Percentiles rank a stretch among this genome's conserved stretches.
Conservation (phyloP, 2,329 filamentous ascomycete genomes). For the Hypoxylon rubiginosum region DNA sequence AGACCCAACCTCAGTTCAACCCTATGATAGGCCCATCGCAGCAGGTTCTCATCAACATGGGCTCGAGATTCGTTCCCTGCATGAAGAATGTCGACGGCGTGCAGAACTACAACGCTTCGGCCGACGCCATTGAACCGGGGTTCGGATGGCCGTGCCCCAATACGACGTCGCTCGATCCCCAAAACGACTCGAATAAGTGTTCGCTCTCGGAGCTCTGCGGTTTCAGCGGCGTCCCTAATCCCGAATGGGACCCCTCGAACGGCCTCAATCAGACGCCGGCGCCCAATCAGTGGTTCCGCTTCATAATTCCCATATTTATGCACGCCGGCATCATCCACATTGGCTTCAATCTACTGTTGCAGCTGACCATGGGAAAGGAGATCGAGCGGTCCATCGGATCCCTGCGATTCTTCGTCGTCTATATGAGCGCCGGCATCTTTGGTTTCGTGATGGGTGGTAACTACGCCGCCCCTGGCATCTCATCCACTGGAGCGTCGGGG, state of each 20-base stretch:
- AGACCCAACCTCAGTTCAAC: conserved; percentile 89
- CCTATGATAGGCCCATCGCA: conserved; percentile 96
- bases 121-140: conserved; percentile 41
- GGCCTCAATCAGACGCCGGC: conserved; percentile 66
- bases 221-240: conserved; percentile 81
- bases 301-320: conserved; percentile 95
- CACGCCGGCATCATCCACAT: conserved; percentile 96
- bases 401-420: conserved; percentile 89
- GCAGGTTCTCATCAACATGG: conserved; percentile 96
- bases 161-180: conserved; percentile 71
- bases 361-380: conserved; percentile 89
- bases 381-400: conserved; percentile 93
- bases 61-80: conserved; percentile 90
- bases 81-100: conserved; percentile 86
- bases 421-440: conserved; percentile 92
- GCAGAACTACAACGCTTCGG: conserved; percentile 59
- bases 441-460: conserved; percentile 96
- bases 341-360: conserved; percentile 92
- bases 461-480: conserved; percentile 84
- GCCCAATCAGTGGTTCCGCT: conserved; percentile 96
- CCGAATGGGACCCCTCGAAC: conserved; percentile 63
- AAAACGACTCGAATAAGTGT: conserved; percentile 69
- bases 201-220: conserved; percentile 85
- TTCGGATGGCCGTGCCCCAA: conserved; percentile 86
- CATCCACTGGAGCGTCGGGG: conserved; percentile 91